Evolutionary conservation across 106 monocot species (phyloP), one percentile per base, ranked within the genome.

Genomic region (Apostasia shenzhenica): DNA sequence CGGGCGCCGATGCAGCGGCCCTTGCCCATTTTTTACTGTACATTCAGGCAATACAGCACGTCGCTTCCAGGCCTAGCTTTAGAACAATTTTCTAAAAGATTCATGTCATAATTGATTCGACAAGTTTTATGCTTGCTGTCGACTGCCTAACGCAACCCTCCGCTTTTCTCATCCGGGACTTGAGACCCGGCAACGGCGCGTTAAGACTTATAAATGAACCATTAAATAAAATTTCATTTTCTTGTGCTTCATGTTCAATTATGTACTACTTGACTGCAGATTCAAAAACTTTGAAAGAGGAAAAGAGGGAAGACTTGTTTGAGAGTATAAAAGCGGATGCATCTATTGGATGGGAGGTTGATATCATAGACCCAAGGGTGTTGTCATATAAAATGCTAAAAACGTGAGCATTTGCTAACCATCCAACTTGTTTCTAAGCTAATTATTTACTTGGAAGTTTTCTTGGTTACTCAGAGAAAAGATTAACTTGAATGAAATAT

Each of bases 221-320:
- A 9, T 3, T 55, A 55, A 68, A 68, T 2, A 8, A 8, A 12
- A 4, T 1, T 1, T 12, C 2, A 53, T 41, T 2, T 26, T 26
- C 26, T 26, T 26, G 26, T 26, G 26, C 26, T 26, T 26, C 12
- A 10, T 51, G 49, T 10, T 50, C 66, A 49, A 52, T 57, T 67
- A 11, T 72, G 54, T 56, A 42, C n/a, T 62, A 3, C 14, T 58
- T 40, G 1, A 61, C 4, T 44, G 60, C 80, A 95, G 97, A 97
- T 88, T 99, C 99, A 9, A 99, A 99, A 79, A 99, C 93, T 14
- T 77, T 99, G 59, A 99, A 99, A 83, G 99, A 99, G 75, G 99
- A 99, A 76, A 90, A 85, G 63, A 83, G 99, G 75, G 93, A 99
- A 70, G 93, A 93, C 42, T 72, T 99, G 58, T 99, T 99, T 73